These are phyloP conservation scores for Ophiostoma montium DNA, from an alignment of 2,329 filamentous ascomycete genomes.

Conservation along the genomic window DNA sequence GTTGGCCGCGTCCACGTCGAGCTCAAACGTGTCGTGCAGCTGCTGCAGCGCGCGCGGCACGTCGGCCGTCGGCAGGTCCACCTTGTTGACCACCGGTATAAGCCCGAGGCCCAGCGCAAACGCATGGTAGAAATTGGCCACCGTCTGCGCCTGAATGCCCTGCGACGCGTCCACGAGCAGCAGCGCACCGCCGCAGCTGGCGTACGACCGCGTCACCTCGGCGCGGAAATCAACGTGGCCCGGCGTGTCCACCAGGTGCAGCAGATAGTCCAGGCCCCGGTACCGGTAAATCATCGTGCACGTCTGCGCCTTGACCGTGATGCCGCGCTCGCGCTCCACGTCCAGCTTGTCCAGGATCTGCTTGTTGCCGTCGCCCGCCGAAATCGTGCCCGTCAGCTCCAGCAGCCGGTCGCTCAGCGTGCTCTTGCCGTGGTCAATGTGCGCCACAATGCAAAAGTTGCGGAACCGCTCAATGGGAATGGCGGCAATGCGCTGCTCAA, in stretches of 20 bases:
- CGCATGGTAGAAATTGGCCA: constrained; percentile 95
- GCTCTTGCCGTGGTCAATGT: constrained; percentile 97
- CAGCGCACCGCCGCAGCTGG: constrained; percentile 84
- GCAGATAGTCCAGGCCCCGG: constrained; percentile 72
- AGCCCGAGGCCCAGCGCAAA: constrained; percentile 81
- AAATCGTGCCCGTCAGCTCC: constrained; percentile 87
- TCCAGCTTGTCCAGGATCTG: constrained; percentile 96
- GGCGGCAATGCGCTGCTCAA: constrained; percentile 49
- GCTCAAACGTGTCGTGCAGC: constrained; percentile 73
- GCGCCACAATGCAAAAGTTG: constrained; percentile 97
- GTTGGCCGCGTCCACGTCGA: constrained; percentile 54
- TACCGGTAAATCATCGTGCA: constrained; percentile 95
- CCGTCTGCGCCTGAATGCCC: constrained; percentile 92
- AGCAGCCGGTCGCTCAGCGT: constrained; percentile 86
- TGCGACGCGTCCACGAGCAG: constrained; percentile 92
- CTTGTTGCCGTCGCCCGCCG: constrained; percentile 68
- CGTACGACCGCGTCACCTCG: constrained; percentile 90
- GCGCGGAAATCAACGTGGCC: constrained; percentile 97
- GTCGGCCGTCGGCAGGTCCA: constrained; percentile 83
- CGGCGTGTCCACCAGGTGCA: constrained; percentile 92
- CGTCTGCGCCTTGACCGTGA: constrained; percentile 97
- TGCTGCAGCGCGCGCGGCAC: constrained; percentile 75
- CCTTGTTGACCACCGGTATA: constrained; percentile 91
- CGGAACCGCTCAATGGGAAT: constrained; percentile 71
- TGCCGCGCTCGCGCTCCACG: constrained; percentile 88